Evolutionary conservation across 2,329 filamentous ascomycete species (phyloP).

Genomic region (Hypoxylon sp.): DNA sequence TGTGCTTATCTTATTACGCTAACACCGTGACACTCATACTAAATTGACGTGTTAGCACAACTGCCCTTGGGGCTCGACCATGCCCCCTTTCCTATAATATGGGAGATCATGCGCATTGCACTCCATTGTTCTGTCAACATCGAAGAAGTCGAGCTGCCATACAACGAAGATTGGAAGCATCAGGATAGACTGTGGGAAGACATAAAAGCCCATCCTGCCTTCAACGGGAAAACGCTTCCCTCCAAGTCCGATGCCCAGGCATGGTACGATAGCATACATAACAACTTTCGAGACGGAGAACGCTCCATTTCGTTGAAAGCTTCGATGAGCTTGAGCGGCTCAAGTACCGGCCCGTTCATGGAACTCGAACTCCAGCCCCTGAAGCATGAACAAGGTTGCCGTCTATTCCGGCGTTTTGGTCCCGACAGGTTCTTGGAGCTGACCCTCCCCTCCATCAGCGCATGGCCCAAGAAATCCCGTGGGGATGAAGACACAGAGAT

Average conservation of each 20-base stretch:
- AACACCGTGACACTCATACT: no score
- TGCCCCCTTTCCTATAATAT: conserved; percentile 60
- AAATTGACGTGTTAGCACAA: no score
- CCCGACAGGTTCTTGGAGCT: conserved; percentile 67
- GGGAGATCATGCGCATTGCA: conserved; percentile 61
- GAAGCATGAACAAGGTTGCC: conserved; percentile 58
- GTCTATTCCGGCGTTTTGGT: conserved; percentile 64
- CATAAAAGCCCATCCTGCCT: conserved; percentile 51
- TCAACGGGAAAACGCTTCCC: conserved; percentile 58
- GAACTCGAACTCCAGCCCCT: conserved; percentile 58
- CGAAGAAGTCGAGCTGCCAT: conserved; percentile 46
- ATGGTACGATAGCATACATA: conserved; percentile 55
- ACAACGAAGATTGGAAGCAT: conserved; percentile 54
- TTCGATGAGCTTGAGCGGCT: conserved; percentile 50
- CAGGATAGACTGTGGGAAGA: conserved; percentile 54
- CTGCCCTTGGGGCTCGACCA: no score
- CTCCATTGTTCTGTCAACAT: conserved; percentile 56
- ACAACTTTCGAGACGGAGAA: conserved; percentile 47
- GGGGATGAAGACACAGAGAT: conserved; percentile 46
- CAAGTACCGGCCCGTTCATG: conserved; percentile 53
- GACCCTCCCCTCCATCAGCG: conserved; percentile 52
- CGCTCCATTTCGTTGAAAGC: conserved; percentile 56
- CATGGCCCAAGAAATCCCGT: conserved; percentile 46
- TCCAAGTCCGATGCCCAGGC: conserved; percentile 53
- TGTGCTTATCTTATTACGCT: no score